These are phyloP conservation scores for Cladobotryum protrusum DNA, from an alignment of 2,329 filamentous ascomycete species.

Conservation along the genomic window DNA sequence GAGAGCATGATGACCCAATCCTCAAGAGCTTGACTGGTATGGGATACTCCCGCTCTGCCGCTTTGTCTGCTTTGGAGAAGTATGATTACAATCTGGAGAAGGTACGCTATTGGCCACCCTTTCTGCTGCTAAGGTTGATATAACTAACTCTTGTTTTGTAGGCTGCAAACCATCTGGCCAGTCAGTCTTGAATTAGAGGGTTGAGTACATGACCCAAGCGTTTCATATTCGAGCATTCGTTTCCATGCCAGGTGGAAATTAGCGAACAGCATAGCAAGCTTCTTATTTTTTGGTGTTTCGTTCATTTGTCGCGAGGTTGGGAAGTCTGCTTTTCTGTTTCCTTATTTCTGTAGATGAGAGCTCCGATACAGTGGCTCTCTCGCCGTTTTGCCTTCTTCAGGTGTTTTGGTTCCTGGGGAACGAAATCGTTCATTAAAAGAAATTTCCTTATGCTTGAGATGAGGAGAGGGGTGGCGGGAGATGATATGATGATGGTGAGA, in stretches of 20 bases:
- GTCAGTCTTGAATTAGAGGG: slow-evolving; percentile 38
- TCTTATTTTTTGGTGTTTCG: not conserved
- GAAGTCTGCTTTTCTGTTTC: not conserved
- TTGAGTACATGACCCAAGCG: not conserved
- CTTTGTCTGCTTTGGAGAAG: slow-evolving; percentile 78
- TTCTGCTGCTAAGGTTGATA: not conserved
- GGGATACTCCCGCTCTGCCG: slow-evolving; percentile 73
- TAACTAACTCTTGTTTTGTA: slow-evolving; percentile 18
- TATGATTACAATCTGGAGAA: slow-evolving; percentile 95
- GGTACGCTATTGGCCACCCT: slow-evolving; percentile 48
- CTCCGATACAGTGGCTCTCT: not conserved
- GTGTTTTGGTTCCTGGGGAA: no score
- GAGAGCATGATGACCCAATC: slow-evolving; percentile 84
- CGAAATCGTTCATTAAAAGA: not conserved
- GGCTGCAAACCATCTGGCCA: slow-evolving; percentile 53
- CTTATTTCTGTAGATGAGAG: not conserved
- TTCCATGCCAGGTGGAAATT: not conserved
- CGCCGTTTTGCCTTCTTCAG: not conserved
- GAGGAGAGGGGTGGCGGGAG: not conserved
- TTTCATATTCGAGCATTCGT: not conserved
- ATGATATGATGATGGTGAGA: not conserved
- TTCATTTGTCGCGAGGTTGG: slow-evolving; percentile 6
- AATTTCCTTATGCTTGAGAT: not conserved
- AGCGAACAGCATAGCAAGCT: slow-evolving; percentile 1
- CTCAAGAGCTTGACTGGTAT: slow-evolving; percentile 83